Percentiles rank a stretch among this genome's conserved stretches.
Evolutionary conservation across 805 yeast species (phyloP).

Genomic region (Candida maesae): DNA sequence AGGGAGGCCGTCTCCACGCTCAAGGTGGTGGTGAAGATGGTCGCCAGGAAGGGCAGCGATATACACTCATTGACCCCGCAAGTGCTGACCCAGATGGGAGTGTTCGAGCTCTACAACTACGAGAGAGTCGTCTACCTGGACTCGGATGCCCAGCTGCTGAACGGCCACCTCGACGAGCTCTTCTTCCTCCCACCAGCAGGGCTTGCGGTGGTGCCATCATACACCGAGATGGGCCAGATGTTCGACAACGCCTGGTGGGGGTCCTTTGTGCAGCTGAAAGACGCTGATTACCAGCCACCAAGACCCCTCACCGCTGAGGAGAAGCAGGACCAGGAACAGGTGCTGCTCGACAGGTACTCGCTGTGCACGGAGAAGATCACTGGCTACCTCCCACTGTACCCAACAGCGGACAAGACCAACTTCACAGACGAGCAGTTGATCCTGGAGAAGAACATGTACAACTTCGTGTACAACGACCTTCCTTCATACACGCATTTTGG

Average conservation of each 20-base stretch:
- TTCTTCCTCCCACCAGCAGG: conserved; percentile 46
- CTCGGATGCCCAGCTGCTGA: conserved; percentile 45
- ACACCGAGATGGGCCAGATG: conserved; percentile 32
- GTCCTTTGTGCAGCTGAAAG: conserved; percentile 3
- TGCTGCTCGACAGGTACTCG: conserved; percentile 33
- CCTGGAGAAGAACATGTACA: conserved; percentile 16
- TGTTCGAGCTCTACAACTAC: conserved; percentile 46
- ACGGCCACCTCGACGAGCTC: conserved; percentile 44
- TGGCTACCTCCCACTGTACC: conserved; percentile 2
- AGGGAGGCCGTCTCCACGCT: conserved; percentile 23
- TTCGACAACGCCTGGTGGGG: conserved; percentile 19
- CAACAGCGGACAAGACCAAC: background rate
- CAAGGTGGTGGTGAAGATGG: conserved; percentile 9
- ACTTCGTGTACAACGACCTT: conserved; percentile 35
- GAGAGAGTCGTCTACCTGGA: conserved; percentile 56
- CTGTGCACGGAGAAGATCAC: background rate
- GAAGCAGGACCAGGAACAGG: conserved; percentile 46
- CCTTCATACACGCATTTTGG: conserved; percentile 32
- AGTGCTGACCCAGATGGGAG: conserved; percentile 53
- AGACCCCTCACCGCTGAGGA: conserved; percentile 27
- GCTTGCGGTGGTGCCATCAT: conserved; percentile 44
- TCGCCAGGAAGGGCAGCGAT: background rate
- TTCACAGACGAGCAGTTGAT: background rate
- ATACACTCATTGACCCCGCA: too few relatives aligned
- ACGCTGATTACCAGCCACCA: conserved; percentile 15